These are phyloP conservation scores for Metschnikowia noctiluminum DNA, from an alignment of 805 yeast species.

Conservation along the genomic window DNA sequence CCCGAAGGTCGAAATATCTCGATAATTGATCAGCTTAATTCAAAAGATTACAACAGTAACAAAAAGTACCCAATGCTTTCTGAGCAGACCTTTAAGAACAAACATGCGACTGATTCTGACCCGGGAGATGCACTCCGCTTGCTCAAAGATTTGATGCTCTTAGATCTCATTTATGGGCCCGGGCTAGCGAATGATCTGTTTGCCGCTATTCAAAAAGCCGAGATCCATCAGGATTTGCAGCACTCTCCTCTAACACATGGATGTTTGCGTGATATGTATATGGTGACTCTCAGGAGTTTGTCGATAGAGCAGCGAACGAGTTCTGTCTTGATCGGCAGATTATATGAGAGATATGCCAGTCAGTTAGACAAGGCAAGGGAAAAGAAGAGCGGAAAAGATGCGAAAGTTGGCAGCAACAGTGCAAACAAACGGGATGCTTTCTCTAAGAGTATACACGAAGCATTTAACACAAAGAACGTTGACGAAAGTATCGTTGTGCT, in stretches of 20 bases:
- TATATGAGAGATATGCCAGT: conserved; percentile 23
- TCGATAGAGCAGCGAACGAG: conserved; percentile 13
- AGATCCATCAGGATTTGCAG: conserved; percentile 26
- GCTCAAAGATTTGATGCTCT: conserved; percentile 26
- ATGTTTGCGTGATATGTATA: conserved; percentile 26
- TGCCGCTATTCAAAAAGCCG: conserved; percentile 26
- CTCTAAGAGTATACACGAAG: neutral
- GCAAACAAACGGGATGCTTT: neutral
- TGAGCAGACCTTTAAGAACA: no score
- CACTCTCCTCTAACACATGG: conserved; percentile 21
- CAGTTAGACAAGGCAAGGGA: neutral
- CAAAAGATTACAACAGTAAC: no score
- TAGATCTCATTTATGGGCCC: conserved; percentile 25
- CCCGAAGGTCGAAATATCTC: no score
- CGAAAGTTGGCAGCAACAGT: conserved; percentile 5
- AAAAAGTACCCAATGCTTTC: no score
- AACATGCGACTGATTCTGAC: no score
- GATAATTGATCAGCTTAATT: no score
- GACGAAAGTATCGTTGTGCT: conserved; percentile 21
- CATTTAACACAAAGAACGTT: conserved; percentile 14
- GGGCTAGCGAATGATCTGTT: conserved; percentile 17
- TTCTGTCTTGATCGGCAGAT: conserved; percentile 16
- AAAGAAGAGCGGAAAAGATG: neutral
- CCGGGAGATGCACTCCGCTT: conserved; percentile 16
- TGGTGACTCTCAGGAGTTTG: conserved; percentile 18